Conservation (phyloP, 768 basidiomycete genomes). For the Termitomyces sp. region DNA sequence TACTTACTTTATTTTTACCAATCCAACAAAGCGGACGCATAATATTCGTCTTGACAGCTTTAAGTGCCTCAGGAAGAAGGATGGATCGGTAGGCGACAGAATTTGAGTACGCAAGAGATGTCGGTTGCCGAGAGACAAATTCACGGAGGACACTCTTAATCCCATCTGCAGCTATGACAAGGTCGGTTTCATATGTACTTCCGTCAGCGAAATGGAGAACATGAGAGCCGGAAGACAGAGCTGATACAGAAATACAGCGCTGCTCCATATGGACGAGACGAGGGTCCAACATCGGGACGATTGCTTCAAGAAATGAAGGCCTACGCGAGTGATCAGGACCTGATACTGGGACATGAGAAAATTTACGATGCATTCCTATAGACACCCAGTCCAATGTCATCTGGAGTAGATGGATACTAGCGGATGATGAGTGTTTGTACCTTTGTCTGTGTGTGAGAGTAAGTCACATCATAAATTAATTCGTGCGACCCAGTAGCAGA, state of each 20-base stretch:
- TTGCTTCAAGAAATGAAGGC: slow-evolving; percentile 46
- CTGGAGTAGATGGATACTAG: slow-evolving; percentile 28
- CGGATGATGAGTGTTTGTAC: background rate
- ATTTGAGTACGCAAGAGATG: slow-evolving; percentile 37
- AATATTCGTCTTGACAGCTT: slow-evolving; percentile 35
- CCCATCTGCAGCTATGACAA: slow-evolving; percentile 52
- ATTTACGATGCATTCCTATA: slow-evolving; percentile 26
- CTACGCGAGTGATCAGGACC: slow-evolving; percentile 23
- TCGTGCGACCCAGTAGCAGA: slow-evolving; percentile 41
- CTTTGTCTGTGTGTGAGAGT: background rate
- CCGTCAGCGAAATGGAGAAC: slow-evolving; percentile 47
- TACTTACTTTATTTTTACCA: slow-evolving; percentile 40
- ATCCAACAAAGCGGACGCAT: slow-evolving; percentile 37
- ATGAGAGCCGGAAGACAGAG: slow-evolving; percentile 21
- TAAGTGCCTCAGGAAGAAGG: slow-evolving; percentile 35
- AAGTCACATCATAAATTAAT: slow-evolving; percentile 39
- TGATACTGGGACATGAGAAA: background rate
- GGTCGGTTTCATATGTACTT: slow-evolving; percentile 38
- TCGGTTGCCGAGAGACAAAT: slow-evolving; percentile 22
- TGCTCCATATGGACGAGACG: slow-evolving; percentile 45
- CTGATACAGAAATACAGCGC: slow-evolving; percentile 37
- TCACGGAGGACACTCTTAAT: slow-evolving; percentile 44
- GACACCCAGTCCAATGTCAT: slow-evolving; percentile 39
- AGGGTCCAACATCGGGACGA: slow-evolving; percentile 40
- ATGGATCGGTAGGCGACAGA: slow-evolving; percentile 48